These are phyloP conservation scores for Schwanniomyces polymorphus DNA, from an alignment of 805 yeast genomes.

Conservation along the genomic window DNA sequence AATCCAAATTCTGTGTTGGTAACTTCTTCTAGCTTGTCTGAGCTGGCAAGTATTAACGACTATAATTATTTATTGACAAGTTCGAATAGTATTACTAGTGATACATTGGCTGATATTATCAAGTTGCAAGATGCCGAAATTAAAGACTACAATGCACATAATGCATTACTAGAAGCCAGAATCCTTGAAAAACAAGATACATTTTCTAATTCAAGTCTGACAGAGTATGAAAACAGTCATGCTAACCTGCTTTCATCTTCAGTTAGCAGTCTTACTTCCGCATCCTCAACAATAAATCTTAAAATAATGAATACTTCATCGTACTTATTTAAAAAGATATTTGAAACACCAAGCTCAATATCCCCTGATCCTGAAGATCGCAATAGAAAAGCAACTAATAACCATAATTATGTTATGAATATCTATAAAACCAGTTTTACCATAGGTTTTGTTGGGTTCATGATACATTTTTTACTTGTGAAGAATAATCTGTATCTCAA, in stretches of 20 bases:
- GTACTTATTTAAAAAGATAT: conserved; percentile 27
- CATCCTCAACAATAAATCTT: conserved; percentile 26
- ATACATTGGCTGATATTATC: conserved; percentile 14
- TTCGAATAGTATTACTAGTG: not conserved
- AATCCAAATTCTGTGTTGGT: conserved; percentile 32
- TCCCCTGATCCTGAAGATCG: conserved; percentile 6
- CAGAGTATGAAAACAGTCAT: conserved; percentile 14
- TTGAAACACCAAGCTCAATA: conserved; percentile 12
- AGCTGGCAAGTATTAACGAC: conserved; percentile 2
- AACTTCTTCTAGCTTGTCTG: conserved; percentile 27
- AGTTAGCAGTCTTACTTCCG: conserved; percentile 26
- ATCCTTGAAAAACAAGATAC: conserved; percentile 23
- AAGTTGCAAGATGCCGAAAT: conserved; percentile 34
- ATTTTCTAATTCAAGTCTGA: conserved; percentile 16
- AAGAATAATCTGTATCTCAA: conserved; percentile 17
- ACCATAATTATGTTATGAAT: conserved; percentile 10
- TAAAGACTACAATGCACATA: conserved; percentile 22
- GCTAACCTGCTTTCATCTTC: conserved; percentile 36
- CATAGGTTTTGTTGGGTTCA: conserved; percentile 38
- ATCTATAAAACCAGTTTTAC: conserved; percentile 36
- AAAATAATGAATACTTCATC: conserved; percentile 29
- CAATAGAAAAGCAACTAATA: conserved; percentile 8
- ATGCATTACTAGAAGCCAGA: conserved; percentile 20
- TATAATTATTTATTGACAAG: conserved; percentile 4
- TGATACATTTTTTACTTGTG: conserved; percentile 33